A percentile compares a stretch with the other conserved stretches of the same genome.
Evolutionary conservation across 108 stramenopile genomes (phyloP).

Genomic region (Pseudonitzschia multistriata): DNA sequence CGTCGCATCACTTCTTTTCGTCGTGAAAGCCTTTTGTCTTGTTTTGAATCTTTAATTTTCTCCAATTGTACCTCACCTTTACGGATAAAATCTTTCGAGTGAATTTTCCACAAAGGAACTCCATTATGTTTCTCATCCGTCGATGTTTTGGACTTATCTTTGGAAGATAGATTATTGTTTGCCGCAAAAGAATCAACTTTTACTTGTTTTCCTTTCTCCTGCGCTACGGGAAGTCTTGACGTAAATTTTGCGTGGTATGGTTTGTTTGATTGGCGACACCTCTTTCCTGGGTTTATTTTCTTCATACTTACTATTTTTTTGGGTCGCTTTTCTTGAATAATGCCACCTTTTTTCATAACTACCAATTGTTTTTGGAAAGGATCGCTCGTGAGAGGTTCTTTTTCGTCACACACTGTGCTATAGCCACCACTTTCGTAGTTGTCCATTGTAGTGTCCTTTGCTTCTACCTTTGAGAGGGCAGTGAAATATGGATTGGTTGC

Average conservation of each 20-base stretch:
- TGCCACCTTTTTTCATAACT: too few species aligned
- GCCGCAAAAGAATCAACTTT: background rate
- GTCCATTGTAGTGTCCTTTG: too few species aligned
- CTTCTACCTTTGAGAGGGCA: too few species aligned
- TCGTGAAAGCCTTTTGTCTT: background rate
- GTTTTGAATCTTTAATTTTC: background rate
- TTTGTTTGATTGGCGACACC: background rate
- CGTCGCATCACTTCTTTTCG: background rate
- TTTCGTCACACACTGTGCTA: too few species aligned
- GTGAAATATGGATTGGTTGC: too few species aligned
- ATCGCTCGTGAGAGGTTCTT: too few species aligned
- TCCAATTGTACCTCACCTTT: background rate
- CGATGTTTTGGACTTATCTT: background rate
- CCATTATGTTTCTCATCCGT: background rate
- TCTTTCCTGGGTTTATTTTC: background rate
- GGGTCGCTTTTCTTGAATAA: background rate
- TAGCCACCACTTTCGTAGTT: too few species aligned
- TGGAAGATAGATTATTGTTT: background rate
- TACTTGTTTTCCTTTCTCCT: background rate
- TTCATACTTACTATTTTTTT: background rate
- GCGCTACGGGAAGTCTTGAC: background rate
- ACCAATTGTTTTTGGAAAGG: too few species aligned
- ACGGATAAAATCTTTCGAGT: slow-evolving; percentile 3
- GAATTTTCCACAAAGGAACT: slow-evolving; percentile 9
- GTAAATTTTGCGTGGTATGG: background rate